phyloP scores from a whole-genome alignment of 2,329 filamentous ascomycete species.

The Graphilbum sp. region DNA sequence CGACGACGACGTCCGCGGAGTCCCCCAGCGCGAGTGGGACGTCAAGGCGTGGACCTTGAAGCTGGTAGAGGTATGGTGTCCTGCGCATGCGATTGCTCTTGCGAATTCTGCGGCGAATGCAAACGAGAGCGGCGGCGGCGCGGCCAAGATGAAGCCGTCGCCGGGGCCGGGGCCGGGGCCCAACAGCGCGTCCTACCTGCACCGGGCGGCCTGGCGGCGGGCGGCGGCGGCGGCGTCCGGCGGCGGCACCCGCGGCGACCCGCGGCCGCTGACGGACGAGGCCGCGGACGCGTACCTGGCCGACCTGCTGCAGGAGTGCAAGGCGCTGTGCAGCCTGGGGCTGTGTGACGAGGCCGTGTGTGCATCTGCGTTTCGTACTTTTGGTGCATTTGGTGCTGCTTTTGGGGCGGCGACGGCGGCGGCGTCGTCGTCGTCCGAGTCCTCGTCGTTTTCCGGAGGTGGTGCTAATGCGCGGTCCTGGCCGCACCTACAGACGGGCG shows the following conservation, averaged over 20 bases:
- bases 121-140: not conserved
- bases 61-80: constrained; percentile 74
- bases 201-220: constrained; percentile 29
- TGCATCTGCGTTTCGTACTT: constrained; percentile 12
- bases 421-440: constrained; percentile 9
- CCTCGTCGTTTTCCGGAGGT: constrained; percentile 7
- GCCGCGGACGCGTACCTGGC: constrained; percentile 49
- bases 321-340: constrained; percentile 42
- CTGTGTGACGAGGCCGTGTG: constrained; percentile 25
- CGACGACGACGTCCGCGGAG: constrained; percentile 81
- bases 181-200: constrained; percentile 27
- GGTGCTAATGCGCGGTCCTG: constrained; percentile 24
- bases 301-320: constrained; percentile 48
- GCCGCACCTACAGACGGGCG: constrained; percentile 22
- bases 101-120: constrained; percentile 20
- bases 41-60: constrained; percentile 97
- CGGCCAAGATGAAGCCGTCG: constrained; percentile 13
- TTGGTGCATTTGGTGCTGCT: constrained; percentile 11
- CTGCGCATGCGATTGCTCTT: constrained; percentile 40
- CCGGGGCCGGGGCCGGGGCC: constrained; percentile 21
- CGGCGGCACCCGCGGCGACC: constrained; percentile 26
- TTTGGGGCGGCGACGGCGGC: constrained; percentile 4
- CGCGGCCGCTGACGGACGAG: constrained; percentile 39
- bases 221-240: constrained; percentile 26
- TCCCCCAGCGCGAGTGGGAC: constrained; percentile 96